phyloP scores from a whole-genome alignment of 2,329 filamentous ascomycete species.

The Cytospora piceicola region DNA sequence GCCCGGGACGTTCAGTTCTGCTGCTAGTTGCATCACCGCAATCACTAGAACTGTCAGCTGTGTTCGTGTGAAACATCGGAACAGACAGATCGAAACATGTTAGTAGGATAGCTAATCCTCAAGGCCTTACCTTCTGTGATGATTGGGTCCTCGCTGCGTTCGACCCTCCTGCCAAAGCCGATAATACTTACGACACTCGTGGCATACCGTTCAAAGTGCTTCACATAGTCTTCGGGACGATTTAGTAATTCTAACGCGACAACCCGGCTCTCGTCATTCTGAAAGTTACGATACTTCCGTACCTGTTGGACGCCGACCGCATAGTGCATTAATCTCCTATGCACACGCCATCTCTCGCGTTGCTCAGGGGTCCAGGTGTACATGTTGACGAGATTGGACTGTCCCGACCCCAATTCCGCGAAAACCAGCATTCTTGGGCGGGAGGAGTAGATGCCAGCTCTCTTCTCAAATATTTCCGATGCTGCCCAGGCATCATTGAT shows the following conservation, averaged over 20 bases:
- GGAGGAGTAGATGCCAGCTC: constrained; percentile 54
- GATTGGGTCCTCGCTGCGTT: constrained; percentile 56
- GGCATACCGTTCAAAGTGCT: constrained; percentile 57
- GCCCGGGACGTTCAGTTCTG: constrained; percentile 57
- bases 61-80: not conserved
- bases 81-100: not conserved
- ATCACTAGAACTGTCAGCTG: constrained; percentile 45
- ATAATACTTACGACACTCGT: constrained; percentile 60
- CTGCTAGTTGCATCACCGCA: constrained; percentile 59
- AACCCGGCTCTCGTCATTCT: constrained; percentile 61
- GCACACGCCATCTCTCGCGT: constrained; percentile 49
- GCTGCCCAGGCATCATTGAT: constrained; percentile 55
- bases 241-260: constrained; percentile 55
- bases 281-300: constrained; percentile 55
- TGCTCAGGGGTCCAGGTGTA: constrained; percentile 44
- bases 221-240: constrained; percentile 52
- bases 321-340: constrained; percentile 56
- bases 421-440: constrained; percentile 55
- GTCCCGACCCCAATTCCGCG: constrained; percentile 50
- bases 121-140: constrained; percentile 50
- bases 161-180: constrained; percentile 58
- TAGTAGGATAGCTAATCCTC: not conserved
- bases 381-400: constrained; percentile 50
- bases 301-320: constrained; percentile 60
- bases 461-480: constrained; percentile 59